Evolutionary conservation across 1,284 basidiomycete species (phyloP).

Genomic region (Neonothopanus nambi): DNA sequence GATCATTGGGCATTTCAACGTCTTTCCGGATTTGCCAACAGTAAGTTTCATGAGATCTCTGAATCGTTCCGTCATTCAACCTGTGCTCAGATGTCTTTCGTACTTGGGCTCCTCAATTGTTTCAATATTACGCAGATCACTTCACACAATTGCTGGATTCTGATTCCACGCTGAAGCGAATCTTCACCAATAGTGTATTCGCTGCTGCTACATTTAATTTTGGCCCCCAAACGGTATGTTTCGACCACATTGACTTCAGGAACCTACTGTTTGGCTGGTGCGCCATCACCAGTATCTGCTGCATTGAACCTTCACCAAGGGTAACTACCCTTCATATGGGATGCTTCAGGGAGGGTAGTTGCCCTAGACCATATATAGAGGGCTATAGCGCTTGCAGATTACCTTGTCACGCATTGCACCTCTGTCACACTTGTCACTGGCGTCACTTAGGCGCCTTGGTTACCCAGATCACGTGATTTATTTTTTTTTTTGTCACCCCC

Average conservation of each 20-base stretch:
- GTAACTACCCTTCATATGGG: no score
- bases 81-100: background rate
- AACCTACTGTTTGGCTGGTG: conserved; percentile 2
- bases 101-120: background rate
- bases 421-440: no score
- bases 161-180: background rate
- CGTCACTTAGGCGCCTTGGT: no score
- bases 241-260: background rate
- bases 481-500: no score
- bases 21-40: background rate
- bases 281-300: no score
- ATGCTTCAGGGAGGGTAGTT: no score
- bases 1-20: background rate
- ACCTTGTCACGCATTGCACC: no score
- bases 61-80: no score
- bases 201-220: background rate
- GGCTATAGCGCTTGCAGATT: no score
- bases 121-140: background rate
- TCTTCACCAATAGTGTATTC: conserved; percentile 4
- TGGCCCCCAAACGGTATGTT: background rate
- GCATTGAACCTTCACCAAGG: no score
- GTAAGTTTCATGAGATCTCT: background rate
- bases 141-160: background rate
- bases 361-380: no score
- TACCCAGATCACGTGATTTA: no score